Evolutionary conservation across 352 stramenopile genomes (phyloP).

Genomic region (Pythium graminicola): DNA sequence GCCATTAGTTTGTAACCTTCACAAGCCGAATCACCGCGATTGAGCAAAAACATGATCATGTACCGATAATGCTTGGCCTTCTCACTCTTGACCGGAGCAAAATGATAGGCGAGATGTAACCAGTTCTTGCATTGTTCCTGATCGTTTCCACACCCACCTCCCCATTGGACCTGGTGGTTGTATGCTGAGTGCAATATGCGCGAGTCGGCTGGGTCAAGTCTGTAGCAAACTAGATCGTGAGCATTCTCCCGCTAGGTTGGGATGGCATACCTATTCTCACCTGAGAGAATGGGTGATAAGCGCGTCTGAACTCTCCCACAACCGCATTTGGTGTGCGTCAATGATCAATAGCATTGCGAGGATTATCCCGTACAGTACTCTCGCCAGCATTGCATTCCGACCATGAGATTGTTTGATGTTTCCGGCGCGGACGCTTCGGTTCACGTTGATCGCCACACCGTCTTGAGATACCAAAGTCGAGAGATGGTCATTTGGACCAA

Average conservation of each 20-base stretch:
- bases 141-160: conserved; percentile 2
- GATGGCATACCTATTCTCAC: background rate
- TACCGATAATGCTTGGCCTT: conserved; percentile 22
- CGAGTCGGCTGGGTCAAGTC: conserved; percentile 31
- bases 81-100: conserved; percentile 14
- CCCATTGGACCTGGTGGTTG: background rate
- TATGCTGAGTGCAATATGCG: conserved; percentile 20
- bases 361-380: background rate
- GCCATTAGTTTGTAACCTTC: conserved; percentile 13
- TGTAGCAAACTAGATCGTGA: too few species aligned
- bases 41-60: conserved; percentile 17
- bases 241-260: background rate
- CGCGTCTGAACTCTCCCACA: conserved; percentile 21
- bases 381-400: background rate
- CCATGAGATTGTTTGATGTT: background rate
- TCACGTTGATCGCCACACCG: background rate
- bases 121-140: conserved; percentile 2
- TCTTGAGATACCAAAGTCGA: background rate
- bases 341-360: background rate
- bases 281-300: conserved; percentile 10
- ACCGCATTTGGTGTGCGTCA: conserved; percentile 12
- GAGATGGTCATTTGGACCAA: background rate
- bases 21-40: conserved; percentile 11
- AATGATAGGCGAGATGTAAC: conserved; percentile 15
- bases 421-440: background rate